Evolutionary conservation across 768 basidiomycete genomes (phyloP).

Genomic region (Amanita pseudoporphyria): DNA sequence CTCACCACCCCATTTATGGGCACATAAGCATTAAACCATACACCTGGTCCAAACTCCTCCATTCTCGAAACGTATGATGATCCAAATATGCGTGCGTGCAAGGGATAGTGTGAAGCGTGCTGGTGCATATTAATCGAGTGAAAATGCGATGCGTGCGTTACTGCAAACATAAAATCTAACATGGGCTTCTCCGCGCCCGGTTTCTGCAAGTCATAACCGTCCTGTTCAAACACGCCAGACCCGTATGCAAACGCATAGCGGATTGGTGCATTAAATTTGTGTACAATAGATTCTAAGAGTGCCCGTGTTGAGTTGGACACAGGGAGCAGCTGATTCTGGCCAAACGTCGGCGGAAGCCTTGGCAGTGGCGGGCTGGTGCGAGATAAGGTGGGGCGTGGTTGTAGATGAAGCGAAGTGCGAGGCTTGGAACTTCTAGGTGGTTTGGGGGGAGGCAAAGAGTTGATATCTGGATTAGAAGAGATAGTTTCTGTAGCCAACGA

Average conservation of each 20-base stretch:
- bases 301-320: conserved; percentile 75
- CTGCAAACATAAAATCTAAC: conserved; percentile 96
- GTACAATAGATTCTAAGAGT: conserved; percentile 71
- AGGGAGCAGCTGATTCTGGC: conserved; percentile 71
- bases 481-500: conserved; percentile 35
- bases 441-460: conserved; percentile 25
- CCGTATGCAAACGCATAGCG: conserved; percentile 98
- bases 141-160: conserved; percentile 87
- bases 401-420: conserved; percentile 30
- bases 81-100: conserved; percentile 80
- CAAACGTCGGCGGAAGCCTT: conserved; percentile 61
- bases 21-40: conserved; percentile 95
- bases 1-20: conserved; percentile 77
- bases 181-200: conserved; percentile 44
- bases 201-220: conserved; percentile 47
- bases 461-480: conserved; percentile 23
- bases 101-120: conserved; percentile 83
- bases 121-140: conserved; percentile 95
- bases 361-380: conserved; percentile 31
- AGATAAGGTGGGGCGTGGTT: conserved; percentile 35
- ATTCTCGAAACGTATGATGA: conserved; percentile 72
- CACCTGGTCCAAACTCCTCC: conserved; percentile 70
- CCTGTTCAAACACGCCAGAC: conserved; percentile 91
- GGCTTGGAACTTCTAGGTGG: conserved; percentile 10
- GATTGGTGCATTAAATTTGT: conserved; percentile 79